A percentile compares a stretch with the other conserved stretches of the same genome.
phyloP scores from a whole-genome alignment of 1,284 basidiomycete genomes.

The Neotropicomus parvogracilis region DNA sequence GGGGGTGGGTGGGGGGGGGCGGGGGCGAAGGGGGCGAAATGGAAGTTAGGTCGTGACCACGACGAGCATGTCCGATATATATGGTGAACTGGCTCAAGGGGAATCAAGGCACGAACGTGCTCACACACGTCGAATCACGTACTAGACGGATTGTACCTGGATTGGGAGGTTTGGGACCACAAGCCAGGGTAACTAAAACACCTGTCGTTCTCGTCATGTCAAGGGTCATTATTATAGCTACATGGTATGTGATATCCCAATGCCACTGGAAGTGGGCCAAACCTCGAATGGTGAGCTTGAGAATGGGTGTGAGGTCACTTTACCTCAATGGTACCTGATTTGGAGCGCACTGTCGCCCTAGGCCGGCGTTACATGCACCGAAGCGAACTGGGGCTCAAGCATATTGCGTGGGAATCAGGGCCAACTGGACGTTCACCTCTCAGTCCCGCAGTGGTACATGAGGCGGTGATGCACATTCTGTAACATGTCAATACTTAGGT shows the following conservation, averaged over 20 bases:
- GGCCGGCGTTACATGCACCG: too few species aligned
- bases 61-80: background rate
- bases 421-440: too few species aligned
- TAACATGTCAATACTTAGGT: too few species aligned
- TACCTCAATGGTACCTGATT: background rate
- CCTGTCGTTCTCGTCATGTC: background rate
- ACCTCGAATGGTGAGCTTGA: background rate
- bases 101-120: constrained; percentile 5
- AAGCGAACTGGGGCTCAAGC: background rate
- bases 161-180: too few species aligned
- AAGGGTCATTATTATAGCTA: too few species aligned
- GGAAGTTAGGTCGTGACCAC: background rate
- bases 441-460: too few species aligned
- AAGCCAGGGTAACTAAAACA: background rate
- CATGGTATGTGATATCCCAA: too few species aligned
- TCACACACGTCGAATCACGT: too few species aligned
- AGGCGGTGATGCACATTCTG: too few species aligned
- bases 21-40: background rate
- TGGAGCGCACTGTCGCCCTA: background rate
- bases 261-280: background rate
- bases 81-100: background rate
- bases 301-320: background rate
- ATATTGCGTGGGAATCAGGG: too few species aligned
- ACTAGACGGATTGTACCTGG: too few species aligned
- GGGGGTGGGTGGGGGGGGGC: too few species aligned